Evolutionary conservation across 441 rosid species (phyloP).

Genomic region (Corymbia citriodora): DNA sequence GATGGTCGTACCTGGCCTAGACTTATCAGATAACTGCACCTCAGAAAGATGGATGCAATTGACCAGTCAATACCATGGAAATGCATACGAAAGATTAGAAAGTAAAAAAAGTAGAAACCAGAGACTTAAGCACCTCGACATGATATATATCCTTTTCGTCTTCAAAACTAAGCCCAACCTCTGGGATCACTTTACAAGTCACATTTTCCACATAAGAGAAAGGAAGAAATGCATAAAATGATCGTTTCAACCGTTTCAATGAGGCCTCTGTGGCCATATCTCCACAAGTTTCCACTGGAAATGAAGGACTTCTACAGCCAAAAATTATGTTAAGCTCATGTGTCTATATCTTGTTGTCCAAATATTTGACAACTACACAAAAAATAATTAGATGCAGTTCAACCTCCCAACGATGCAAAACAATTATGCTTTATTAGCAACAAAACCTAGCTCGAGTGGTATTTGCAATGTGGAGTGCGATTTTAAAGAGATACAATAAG

Average conservation of each 20-base stretch:
- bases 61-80: neutral
- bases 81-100: neutral
- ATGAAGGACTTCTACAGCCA: too few species aligned
- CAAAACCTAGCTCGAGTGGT: neutral
- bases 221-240: slow-evolving; percentile 39
- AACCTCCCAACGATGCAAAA: neutral
- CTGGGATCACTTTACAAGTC: slow-evolving; percentile 25
- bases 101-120: neutral
- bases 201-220: slow-evolving; percentile 32
- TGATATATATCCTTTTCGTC: slow-evolving; percentile 45
- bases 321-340: too few species aligned
- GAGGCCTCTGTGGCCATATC: slow-evolving; percentile 11
- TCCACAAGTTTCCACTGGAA: too few species aligned
- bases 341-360: neutral
- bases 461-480: neutral
- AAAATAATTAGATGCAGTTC: neutral
- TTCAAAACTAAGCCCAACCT: slow-evolving; percentile 33
- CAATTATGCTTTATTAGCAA: neutral
- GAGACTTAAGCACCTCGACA: slow-evolving; percentile 34
- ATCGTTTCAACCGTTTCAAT: slow-evolving; percentile 22
- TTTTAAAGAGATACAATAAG: neutral
- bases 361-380: neutral
- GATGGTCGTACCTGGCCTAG: slow-evolving; percentile 30
- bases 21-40: slow-evolving; percentile 46
- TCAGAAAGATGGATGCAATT: neutral